Evolutionary conservation across 768 basidiomycete species (phyloP), one percentile per base, ranked within the genome.

Genomic region (Boletus pseudopeckii): DNA sequence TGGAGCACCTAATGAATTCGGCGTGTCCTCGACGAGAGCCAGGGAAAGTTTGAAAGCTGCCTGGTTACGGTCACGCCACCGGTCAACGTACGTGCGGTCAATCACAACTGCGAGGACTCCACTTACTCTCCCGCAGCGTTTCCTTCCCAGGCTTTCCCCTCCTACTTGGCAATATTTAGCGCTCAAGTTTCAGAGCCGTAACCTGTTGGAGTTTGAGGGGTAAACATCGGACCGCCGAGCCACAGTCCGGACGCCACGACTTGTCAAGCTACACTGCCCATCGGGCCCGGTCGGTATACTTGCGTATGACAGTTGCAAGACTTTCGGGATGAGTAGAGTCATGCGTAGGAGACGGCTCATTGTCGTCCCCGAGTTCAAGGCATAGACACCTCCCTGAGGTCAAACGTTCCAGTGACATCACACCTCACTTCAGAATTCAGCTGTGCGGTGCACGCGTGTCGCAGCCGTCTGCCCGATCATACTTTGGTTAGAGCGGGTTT

Each of bases 31-130:
- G 24, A 40, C 53, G 48, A 34, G 38, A 20, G 22, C 30, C 44
- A 26, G 38, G 56, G 2, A 13, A 39, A 45, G 34, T 14, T 26
- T 26, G 24, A 44, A 34, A 34, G 30, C 41, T 40, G 44, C 18
- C 26, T 14, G 48, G 38, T 42, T 45, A 26, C 24, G 24, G 56
- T 54, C 65, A 64, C 65, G 59, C 61, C 60, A 64, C 65, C 59
- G 38, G 46, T 52, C 52, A 64, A 64, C 55, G 57, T 62, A 26
- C 24, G 24, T 26, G 63, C 40, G 24, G 3, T 17, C 15, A 15
- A 17, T 36, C 14, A 36, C 34, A 17, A 15, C 15, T 26, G 15
- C 17, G 52, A 44, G 8, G 28, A 55, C 55, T 48, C 39, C 48
- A 61, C 50, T 52, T 39, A 49, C 61, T 56, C 55, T 63, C 44